Evolutionary conservation across 805 yeast genomes (phyloP), one percentile per base, ranked within the genome.

Genomic region (Schwanniomyces vanrijiae): DNA sequence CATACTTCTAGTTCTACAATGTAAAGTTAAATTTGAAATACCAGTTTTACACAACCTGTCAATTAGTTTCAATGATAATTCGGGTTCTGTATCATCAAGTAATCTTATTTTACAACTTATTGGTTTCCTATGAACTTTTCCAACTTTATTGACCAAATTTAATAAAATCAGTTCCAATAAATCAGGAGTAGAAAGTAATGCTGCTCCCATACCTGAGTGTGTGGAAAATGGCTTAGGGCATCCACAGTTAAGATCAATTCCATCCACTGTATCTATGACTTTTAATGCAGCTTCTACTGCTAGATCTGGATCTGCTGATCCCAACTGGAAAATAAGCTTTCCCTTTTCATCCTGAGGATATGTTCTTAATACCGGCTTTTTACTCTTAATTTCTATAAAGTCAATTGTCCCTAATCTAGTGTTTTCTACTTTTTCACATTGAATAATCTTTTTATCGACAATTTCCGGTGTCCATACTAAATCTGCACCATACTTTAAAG

Each of bases 151-250:
- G 1, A 94, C 97, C 42, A 94, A 68, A 6, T 78, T 76, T 3
- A 66, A 65, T 50, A 94, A 68, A 25, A 94, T 94, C 13, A 76
- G 75, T 53, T 85, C 86, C 14, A 94, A 72, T 33, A 80, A 68
- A 39, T 88, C 96, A 0, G 98, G 97, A 0, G 91, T 88, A 26
- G 76, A 72, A 46, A 94, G 71, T 40, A 94, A 71, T 0, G 96
- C 97, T 2, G 98, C 96, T 4, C 99, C 99, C 98, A 94, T 94
- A 0, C 99, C 99, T 0, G 95, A 77, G 65, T 94, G 99, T 2
- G 90, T 77, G 1, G 96, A 87, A 59, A 94, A 94, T 55, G 90
- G 97, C 63, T 92, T 94, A 3, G 99, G 99, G 68, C 99, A 94
- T 4, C 99, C 99, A 24, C 96, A 90, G 64, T 94, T 94, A 48